Base-by-base conservation (phyloP, 441 rosid genomes). In the Gossypium trilobum region DNA sequence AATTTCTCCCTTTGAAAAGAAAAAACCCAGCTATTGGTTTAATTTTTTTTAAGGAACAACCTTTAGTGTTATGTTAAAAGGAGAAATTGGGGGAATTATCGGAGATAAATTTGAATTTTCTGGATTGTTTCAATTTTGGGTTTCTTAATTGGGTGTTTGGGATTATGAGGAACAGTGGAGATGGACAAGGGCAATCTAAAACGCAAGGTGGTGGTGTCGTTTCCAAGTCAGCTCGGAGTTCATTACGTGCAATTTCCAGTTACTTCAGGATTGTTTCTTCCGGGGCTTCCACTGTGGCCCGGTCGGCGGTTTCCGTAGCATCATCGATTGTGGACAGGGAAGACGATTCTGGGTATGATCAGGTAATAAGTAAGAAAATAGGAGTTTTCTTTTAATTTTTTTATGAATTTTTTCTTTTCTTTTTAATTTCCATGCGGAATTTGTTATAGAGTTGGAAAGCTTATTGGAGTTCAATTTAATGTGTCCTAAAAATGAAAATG, bases 281-380 rank as follows among this genome's bases (percentile, higher is more conserved):
- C 0, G 97, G 99, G 58, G 97, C 98, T 11, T 91, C 98, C 13
- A 88, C 91, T 1, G 95, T 89, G 22, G 97, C 97, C 3, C 79
- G 88, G 85, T 88, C 99, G 29, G 98, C 98, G 25, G 92, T 82
- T 0, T 87, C 93, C 0, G 92, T 81, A 23, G 97, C 97, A 0
- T 88, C 91, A 8, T 73, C 97, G 4, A 83, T 89, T 71, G 92
- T 89, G 59, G 92, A 89, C 57, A 84, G 85, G 42, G 95, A 82
- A 63, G 82, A 54, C 78, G 91, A 85, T n/a, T 79, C 83, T 62
- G 78, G 72, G 71, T 84, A 78, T 69, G 96, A 91, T 78, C 92
- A 83, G 92, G 98, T 93, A 82, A 46, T 93, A 81, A 46, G 27
- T 7, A 19, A 1, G 11, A 9, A 39, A 10, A 31, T 36, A 16